phyloP scores from a whole-genome alignment of 805 yeast genomes.

The Metschnikowia bowlesiae region DNA sequence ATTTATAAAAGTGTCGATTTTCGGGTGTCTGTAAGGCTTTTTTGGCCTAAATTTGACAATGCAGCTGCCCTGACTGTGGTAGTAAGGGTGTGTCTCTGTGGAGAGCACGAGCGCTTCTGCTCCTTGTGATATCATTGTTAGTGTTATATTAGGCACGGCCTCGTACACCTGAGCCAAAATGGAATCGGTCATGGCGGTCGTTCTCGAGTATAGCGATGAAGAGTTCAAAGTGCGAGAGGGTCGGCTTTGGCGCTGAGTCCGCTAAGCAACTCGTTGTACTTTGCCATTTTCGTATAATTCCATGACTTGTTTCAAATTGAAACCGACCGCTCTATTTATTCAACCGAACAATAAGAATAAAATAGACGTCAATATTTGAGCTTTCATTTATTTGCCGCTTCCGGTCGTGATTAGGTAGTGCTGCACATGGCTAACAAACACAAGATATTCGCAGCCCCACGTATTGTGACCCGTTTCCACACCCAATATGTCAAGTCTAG shows the following conservation, averaged over 20 bases:
- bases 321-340: too few species aligned
- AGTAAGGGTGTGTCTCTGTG: constrained; percentile 63
- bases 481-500: constrained; percentile 11
- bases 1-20: constrained; percentile 70
- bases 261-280: not conserved
- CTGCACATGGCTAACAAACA: constrained; percentile 3
- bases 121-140: constrained; percentile 70
- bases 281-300: too few species aligned
- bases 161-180: constrained; percentile 41
- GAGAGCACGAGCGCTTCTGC: constrained; percentile 83
- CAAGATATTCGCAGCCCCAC: constrained; percentile 4
- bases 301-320: too few species aligned
- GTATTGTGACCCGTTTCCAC: constrained; percentile 3
- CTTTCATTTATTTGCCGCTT: not conserved
- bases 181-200: constrained; percentile 48
- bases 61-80: constrained; percentile 23
- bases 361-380: not conserved
- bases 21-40: constrained; percentile 86
- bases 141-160: constrained; percentile 46
- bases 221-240: not conserved
- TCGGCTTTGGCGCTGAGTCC: not conserved
- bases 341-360: too few species aligned
- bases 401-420: not conserved
- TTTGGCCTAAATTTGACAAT: constrained; percentile 84
- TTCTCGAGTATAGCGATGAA: not conserved